Conservation (phyloP, 768 basidiomycete genomes). For the Psilocybe azurescens region DNA sequence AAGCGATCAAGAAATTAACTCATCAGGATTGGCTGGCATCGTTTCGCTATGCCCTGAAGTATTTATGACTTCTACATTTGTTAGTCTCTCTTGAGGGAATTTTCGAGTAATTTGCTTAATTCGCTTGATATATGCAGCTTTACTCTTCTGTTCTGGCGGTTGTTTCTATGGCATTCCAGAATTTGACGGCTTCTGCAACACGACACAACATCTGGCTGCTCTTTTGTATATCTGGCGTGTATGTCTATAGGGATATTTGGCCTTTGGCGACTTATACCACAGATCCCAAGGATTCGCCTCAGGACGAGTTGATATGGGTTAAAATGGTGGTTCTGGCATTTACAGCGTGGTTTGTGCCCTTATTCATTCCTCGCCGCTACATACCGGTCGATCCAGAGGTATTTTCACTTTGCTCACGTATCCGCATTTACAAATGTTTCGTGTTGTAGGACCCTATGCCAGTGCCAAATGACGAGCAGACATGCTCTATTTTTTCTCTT, state of each 20-base stretch:
- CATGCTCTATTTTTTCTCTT: slow-evolving; percentile 49
- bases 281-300: slow-evolving; percentile 45
- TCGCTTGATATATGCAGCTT: slow-evolving; percentile 1
- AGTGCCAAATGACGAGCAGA: slow-evolving; percentile 51
- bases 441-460: slow-evolving; percentile 34
- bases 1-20: not conserved
- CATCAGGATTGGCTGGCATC: not conserved
- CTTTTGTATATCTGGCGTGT: slow-evolving; percentile 43
- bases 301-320: slow-evolving; percentile 55
- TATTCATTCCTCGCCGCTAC: slow-evolving; percentile 57
- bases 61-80: slow-evolving; percentile 14
- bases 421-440: not conserved
- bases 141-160: slow-evolving; percentile 48
- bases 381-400: slow-evolving; percentile 54
- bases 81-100: slow-evolving; percentile 1
- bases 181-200: slow-evolving; percentile 30
- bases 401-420: slow-evolving; percentile 19
- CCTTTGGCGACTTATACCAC: slow-evolving; percentile 57
- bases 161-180: slow-evolving; percentile 37
- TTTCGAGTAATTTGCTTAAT: not conserved
- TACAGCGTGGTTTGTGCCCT: slow-evolving; percentile 52
- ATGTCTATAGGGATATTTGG: slow-evolving; percentile 59
- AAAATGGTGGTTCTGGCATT: slow-evolving; percentile 48
- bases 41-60: slow-evolving; percentile 9
- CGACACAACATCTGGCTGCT: slow-evolving; percentile 34